Percentiles rank a stretch among this genome's conserved stretches.
These are phyloP conservation scores for Quercus lobata DNA, from an alignment of 331 rosid species.

Conservation along the genomic window DNA sequence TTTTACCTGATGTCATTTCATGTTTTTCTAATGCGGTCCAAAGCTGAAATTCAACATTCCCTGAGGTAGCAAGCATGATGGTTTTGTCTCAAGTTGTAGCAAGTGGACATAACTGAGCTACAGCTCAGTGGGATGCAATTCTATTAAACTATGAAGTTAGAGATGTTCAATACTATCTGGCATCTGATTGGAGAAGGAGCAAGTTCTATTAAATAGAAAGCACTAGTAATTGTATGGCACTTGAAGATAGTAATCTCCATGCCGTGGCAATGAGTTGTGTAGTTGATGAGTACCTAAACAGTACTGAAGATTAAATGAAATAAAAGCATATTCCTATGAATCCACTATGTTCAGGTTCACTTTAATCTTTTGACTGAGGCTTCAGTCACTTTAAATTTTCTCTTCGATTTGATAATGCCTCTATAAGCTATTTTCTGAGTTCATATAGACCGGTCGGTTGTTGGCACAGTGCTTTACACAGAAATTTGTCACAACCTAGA, in stretches of 20 bases:
- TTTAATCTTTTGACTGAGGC: not conserved
- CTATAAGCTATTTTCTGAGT: not conserved
- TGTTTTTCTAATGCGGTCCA: not conserved
- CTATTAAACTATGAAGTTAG: not conserved
- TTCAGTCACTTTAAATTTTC: not conserved
- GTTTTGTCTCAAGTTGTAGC: not conserved
- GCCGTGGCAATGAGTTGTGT: not conserved
- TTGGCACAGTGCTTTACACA: too few relatives aligned
- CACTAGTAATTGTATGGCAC: not conserved
- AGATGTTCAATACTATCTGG: not conserved
- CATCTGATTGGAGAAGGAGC: not conserved
- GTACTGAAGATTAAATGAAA: not conserved
- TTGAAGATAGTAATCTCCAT: not conserved
- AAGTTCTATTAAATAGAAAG: not conserved
- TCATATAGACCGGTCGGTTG: not conserved
- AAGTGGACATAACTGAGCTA: not conserved
- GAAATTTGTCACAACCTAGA: too few relatives aligned
- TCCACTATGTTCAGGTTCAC: not conserved
- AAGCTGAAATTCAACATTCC: not conserved
- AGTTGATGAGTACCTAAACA: not conserved
- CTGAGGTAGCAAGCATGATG: not conserved
- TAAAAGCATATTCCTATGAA: not conserved
- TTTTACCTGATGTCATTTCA: not conserved
- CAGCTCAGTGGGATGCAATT: not conserved
- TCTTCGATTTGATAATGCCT: not conserved